These are phyloP conservation scores for Kernera saxatilis DNA, from an alignment of 345 rosid genomes.

Conservation along the genomic window DNA sequence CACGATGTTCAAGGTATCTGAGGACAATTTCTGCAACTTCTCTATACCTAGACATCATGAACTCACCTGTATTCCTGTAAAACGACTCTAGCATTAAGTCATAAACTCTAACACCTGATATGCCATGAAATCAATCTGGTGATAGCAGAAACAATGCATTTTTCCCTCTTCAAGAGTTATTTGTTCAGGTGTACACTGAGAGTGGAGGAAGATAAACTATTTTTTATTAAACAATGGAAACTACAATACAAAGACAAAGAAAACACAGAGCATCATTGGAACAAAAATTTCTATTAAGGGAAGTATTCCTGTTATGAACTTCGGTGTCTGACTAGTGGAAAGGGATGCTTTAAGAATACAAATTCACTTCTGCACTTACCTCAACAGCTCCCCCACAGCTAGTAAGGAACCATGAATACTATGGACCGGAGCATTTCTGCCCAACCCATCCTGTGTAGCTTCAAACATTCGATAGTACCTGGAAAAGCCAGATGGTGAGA, in stretches of 20 bases:
- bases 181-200: conserved; percentile 12
- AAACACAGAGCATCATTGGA: background rate
- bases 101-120: conserved; percentile 1
- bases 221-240: background rate
- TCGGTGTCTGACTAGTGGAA: conserved; percentile 1
- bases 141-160: conserved; percentile 1
- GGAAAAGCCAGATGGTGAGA: conserved; percentile 24
- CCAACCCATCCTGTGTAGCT: conserved; percentile 98
- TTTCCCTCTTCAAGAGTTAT: background rate
- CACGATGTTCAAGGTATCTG: conserved; percentile 84
- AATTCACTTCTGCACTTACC: conserved; percentile 40
- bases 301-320: background rate
- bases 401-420: conserved; percentile 99
- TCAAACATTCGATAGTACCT: conserved; percentile 99
- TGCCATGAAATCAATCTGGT: conserved; percentile 5
- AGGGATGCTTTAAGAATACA: conserved; percentile 5
- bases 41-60: conserved; percentile 98
- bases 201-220: background rate
- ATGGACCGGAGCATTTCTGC: conserved; percentile 86
- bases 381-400: conserved; percentile 97
- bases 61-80: conserved; percentile 97
- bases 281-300: background rate
- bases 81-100: conserved; percentile 21
- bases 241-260: background rate
- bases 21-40: conserved; percentile 99